phyloP scores from a whole-genome alignment of 2,329 filamentous ascomycete species.

The Colletotrichum costaricense region DNA sequence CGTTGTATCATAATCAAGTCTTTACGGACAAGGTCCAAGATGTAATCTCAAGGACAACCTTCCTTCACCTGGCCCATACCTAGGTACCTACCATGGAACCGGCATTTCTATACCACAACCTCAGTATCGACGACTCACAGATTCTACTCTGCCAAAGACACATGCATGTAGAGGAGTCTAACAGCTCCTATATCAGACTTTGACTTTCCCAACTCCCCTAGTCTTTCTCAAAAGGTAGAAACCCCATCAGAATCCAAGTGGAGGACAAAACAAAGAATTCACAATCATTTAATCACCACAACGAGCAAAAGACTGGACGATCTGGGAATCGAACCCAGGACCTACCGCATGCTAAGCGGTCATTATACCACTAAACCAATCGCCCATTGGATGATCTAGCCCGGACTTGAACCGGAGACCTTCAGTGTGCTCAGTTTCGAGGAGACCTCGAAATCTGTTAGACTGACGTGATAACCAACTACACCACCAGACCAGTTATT shows the following conservation, averaged over 20 bases:
- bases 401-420: constrained; percentile 36
- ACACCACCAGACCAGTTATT: constrained; percentile 41
- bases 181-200: neutral
- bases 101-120: no score
- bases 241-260: no score
- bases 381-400: constrained; percentile 25
- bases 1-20: no score
- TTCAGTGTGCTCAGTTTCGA: constrained; percentile 20
- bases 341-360: constrained; percentile 35
- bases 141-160: no score
- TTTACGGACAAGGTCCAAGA: no score
- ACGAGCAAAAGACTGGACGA: constrained; percentile 25
- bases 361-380: constrained; percentile 36
- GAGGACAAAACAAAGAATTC: no score
- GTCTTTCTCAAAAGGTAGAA: no score
- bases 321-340: constrained; percentile 36
- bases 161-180: no score
- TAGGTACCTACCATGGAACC: no score
- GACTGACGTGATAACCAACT: constrained; percentile 62
- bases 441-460: constrained; percentile 45
- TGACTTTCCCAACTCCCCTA: neutral
- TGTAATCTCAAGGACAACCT: no score
- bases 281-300: neutral
- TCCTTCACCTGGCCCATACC: no score
- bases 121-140: no score